A percentile compares a stretch with the other conserved stretches of the same genome.
Conservation (phyloP, 768 basidiomycete species). For the Boletus pseudopeckii region DNA sequence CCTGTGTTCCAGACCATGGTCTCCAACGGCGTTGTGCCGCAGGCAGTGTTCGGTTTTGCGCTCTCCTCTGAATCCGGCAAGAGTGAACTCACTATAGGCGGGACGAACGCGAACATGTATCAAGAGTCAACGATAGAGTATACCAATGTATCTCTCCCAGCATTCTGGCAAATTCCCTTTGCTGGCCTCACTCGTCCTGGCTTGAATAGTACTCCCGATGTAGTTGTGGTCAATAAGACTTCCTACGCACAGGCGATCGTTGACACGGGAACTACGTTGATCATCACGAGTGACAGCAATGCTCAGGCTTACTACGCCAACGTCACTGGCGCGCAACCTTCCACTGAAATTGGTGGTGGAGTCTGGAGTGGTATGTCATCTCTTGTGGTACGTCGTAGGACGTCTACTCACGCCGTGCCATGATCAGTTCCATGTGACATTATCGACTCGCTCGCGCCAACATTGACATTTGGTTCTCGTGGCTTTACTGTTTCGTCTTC, state of each 20-base stretch:
- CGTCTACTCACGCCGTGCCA: background rate
- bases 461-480: conserved; percentile 39
- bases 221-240: conserved; percentile 25
- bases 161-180: conserved; percentile 38
- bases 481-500: conserved; percentile 35
- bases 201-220: conserved; percentile 14
- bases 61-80: conserved; percentile 37
- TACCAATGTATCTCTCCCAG: conserved; percentile 27
- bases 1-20: conserved; percentile 48
- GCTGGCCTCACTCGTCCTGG: conserved; percentile 28
- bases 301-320: conserved; percentile 30
- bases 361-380: conserved; percentile 34
- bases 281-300: conserved; percentile 22
- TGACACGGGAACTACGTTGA: conserved; percentile 33
- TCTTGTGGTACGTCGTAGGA: background rate
- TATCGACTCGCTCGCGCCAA: conserved; percentile 25
- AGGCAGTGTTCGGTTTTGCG: conserved; percentile 47
- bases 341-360: conserved; percentile 27
- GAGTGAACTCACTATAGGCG: conserved; percentile 58
- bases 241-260: conserved; percentile 30
- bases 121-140: conserved; percentile 42
- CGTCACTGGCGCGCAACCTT: conserved; percentile 29
- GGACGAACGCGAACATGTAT: conserved; percentile 44
- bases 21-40: conserved; percentile 29
- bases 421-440: conserved; percentile 32